Base-by-base conservation (phyloP, 495 filamentous ascomycete genomes). In the Neurospora pannonica region DNA sequence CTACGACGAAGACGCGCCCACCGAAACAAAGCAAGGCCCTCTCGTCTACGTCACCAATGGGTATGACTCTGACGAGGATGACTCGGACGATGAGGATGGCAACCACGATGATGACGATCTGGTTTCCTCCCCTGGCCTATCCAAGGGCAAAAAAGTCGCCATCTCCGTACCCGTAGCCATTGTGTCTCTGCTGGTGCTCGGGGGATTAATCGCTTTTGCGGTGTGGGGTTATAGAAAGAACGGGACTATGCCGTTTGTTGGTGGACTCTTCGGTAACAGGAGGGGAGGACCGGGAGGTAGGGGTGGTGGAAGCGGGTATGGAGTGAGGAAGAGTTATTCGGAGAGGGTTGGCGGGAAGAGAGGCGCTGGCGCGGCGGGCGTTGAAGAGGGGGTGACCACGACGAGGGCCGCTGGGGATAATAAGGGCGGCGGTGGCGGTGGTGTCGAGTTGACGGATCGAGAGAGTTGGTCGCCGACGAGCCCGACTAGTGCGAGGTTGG, bases 381-480 rank as follows among this genome's bases (percentile, higher is more conserved):
- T 70, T 40, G 72, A 38, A 28, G 70, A 21, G 71, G 72, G 48
- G 11, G 19, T 38, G 17, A 5, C n/a, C 2, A 2, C 40, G 31
- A 60, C 34, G 42, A 28, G 34, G 3, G 71, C n/a, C 4, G 72
- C 70, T 2, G 67, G 70, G 36, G 73, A 76, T 31, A 37, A 73
- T 24, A 79, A 79, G 71, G 48, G 60, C 2, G 74, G 74, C 21
- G 73, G 71, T 15, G 74, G 71, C 13, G 76, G 21, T 13, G 38
- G 76, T 28, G 76, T 81, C 70, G 73, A 81, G 76, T 39, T 83
- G 72, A 81, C 79, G 39, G 79, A 80, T 73, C 74, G 81, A 8
- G 77, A 78, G 6, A 81, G 81, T 71, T 82, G 81, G 80, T 79
- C 79, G 73, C 77, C 80, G 3, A 79, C 76, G 69, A 69, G 72